Evolutionary conservation across 495 filamentous ascomycete species (phyloP).

Genomic region (Penicillium subrubescens): DNA sequence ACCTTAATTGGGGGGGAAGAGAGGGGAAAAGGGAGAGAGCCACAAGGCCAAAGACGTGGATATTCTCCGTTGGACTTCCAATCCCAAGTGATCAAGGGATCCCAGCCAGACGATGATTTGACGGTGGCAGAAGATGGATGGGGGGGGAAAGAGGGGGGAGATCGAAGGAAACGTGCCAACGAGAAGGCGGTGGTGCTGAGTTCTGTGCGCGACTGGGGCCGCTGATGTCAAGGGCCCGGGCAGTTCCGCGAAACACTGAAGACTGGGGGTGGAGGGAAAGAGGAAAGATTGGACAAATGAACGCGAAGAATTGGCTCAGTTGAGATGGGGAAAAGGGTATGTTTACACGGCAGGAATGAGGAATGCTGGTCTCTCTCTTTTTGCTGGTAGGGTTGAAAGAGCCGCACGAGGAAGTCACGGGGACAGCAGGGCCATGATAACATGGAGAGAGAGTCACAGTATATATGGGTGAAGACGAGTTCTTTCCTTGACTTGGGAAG

Average conservation of each 20-base stretch:
- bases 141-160: slow-evolving; percentile 15
- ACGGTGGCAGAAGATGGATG: slow-evolving; percentile 19
- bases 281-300: slow-evolving; percentile 2
- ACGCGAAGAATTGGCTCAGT: neutral
- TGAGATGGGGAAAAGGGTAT: neutral
- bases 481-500: neutral
- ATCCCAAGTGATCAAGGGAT: slow-evolving; percentile 25
- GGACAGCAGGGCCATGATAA: neutral
- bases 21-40: slow-evolving; percentile 4
- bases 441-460: neutral
- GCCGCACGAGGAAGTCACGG: neutral
- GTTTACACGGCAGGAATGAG: slow-evolving; percentile 16
- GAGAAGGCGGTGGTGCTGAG: slow-evolving; percentile 15
- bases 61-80: slow-evolving; percentile 25
- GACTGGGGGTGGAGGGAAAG: neutral
- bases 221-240: slow-evolving; percentile 38
- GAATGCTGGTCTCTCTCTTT: slow-evolving; percentile 3
- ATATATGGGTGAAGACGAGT: neutral
- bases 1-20: slow-evolving; percentile 14
- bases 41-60: slow-evolving; percentile 12
- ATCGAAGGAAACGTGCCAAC: slow-evolving; percentile 30
- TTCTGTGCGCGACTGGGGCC: slow-evolving; percentile 29
- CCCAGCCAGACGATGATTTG: slow-evolving; percentile 36
- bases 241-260: slow-evolving; percentile 26
- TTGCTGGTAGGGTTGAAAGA: neutral